Evolutionary conservation across 202 grass and related monocot genomes (phyloP), one percentile per base, ranked within the genome.

Genomic region (Eragrostis tef): DNA sequence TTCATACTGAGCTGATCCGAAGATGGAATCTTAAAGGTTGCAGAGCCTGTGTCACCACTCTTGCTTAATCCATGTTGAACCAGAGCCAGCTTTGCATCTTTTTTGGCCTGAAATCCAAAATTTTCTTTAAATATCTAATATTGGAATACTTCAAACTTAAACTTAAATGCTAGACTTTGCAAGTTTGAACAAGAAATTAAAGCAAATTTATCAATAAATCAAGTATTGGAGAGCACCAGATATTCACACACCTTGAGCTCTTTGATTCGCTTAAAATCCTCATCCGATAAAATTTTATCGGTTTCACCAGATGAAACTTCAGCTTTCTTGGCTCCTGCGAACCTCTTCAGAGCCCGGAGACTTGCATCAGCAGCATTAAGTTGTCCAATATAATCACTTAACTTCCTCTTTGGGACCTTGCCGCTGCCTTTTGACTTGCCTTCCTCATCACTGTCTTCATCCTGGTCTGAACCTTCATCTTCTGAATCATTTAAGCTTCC

Each of bases 231-330:
- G 5, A 73, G 43, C 45, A 71, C 24, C 7, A 22, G 11, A 70
- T 75, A 71, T 42, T 22, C 20, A 13, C 81, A 77, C 77, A 94
- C 94, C 95, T 93, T 94, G 21, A 93, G 87, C 68, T 93, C 95
- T 82, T 88, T 98, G 41, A 98, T 95, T 56, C 83, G 95, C 67
- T 85, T 88, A 79, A 93, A 98, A 68, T 98, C 95, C 59, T 98
- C 92, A 73, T 98, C 91, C 1, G 90, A 94, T n/a, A 95, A 86
- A 76, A 98, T 93, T 80, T 86, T 84, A 68, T 89, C 88, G 47
- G 86, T 69, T 89, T 93, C 92, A 64, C 85, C 85, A 3, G 45
- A 76, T 27, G 39, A 88, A 63, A 26, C 11, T 46, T 85, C 56
- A 52, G 58, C 34, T 56, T 81, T 78, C 73, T 85, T 87, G 73